Evolutionary conservation across 257 asterid species (phyloP), one percentile per base, ranked within the genome.

Genomic region (Solanum neorickii): DNA sequence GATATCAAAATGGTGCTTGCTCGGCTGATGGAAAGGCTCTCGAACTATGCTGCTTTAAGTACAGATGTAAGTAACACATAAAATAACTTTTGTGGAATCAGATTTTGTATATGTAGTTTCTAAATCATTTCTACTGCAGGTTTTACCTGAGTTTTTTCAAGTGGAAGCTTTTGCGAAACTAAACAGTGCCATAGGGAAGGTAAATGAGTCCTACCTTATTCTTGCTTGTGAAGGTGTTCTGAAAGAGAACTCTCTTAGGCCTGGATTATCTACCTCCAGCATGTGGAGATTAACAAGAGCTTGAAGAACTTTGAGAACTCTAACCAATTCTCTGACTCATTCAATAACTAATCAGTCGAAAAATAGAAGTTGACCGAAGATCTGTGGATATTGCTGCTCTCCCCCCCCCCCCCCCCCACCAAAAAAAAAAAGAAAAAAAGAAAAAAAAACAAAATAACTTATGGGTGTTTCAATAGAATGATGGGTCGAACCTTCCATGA

Each of bases 141-240:
- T 97, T 83, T 91, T 97, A 83, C 98, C 99, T 56, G 98, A 94
- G 89, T 95, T 96, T 92, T 97, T 95, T 88, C 99, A 96, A 94
- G 99, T 96, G 68, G 99, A 97, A 93, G 99, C 99, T 87, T 97
- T 97, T 91, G 91, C 96, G 70, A 97, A 97, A 91, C 93, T 97
- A 90, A 97, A 95, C 90, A 92, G 83, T 89, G 94, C 98, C 91
- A 96, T 97, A 39, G 98, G 94, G 91, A 92, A 97, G 99, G 99
- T 97, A 93, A 92, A 86, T 86, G 76, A 29, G 85, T 27, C 37
- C 68, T 47, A 49, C 20, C 69, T 49, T 3, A 1, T 47, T 27
- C 42, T 29, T 80, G 3, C 18, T 80, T 29, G 18, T 80, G 85
- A 80, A 80, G 85, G 85, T 29, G 20, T 46, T 16, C 44, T 47